A percentile compares a stretch with the other conserved stretches of the same genome.
phyloP scores from a whole-genome alignment of 345 rosid genomes.

The Alliaria petiolata region DNA sequence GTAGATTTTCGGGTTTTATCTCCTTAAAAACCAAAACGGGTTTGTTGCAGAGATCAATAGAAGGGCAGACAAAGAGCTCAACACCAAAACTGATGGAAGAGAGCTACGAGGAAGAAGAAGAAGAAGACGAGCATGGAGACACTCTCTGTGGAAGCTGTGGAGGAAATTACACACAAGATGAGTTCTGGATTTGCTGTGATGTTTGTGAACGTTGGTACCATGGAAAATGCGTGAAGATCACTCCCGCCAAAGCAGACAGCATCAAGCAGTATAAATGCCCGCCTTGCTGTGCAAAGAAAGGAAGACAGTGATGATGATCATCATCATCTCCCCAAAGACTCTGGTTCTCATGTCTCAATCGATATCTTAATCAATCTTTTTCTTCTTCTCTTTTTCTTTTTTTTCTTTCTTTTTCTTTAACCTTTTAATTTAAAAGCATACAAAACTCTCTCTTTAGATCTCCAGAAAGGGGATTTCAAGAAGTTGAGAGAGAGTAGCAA shows the following conservation, averaged over 20 bases:
- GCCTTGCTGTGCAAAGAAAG: conserved; percentile 74
- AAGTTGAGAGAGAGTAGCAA: conserved; percentile 29
- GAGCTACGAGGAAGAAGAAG: conserved; percentile 52
- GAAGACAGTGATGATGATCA: conserved; percentile 40
- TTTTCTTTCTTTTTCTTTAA: neutral
- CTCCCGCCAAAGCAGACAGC: conserved; percentile 77
- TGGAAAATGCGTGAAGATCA: conserved; percentile 81
- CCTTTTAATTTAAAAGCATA: conserved; percentile 25
- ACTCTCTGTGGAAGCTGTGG: conserved; percentile 76
- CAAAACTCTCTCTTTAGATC: conserved; percentile 28
- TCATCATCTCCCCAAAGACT: neutral
- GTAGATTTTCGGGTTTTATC: neutral
- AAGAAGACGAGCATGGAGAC: conserved; percentile 72
- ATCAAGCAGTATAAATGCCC: conserved; percentile 91
- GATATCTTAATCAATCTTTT: conserved; percentile 17
- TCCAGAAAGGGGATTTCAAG: conserved; percentile 24
- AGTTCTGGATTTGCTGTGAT: conserved; percentile 87
- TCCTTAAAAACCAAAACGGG: neutral
- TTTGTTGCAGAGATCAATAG: conserved; percentile 53
- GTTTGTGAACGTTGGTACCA: conserved; percentile 85
- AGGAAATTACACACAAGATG: conserved; percentile 69
- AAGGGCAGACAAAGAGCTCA: conserved; percentile 54
- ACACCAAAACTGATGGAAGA: conserved; percentile 51
- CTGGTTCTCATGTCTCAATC: conserved; percentile 29
- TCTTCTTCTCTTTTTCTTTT: neutral